Conservation (phyloP, 2,329 filamentous ascomycete genomes). For the Xylaria polymorpha region DNA sequence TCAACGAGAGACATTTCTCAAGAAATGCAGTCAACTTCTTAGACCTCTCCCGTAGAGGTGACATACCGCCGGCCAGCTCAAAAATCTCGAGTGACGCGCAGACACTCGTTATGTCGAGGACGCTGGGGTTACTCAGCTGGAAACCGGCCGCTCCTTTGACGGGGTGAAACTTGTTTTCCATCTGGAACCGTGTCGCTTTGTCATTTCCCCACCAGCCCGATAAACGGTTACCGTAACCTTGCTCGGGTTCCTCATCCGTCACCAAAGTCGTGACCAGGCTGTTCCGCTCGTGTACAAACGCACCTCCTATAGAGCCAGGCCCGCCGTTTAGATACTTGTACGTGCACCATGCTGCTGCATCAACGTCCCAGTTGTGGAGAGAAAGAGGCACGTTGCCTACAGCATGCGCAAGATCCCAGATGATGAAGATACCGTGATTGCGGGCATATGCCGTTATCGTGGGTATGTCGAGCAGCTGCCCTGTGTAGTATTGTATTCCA, state of each 20-base stretch:
- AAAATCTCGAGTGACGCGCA: slow-evolving; percentile 78
- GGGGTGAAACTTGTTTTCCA: slow-evolving; percentile 79
- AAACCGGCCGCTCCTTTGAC: slow-evolving; percentile 80
- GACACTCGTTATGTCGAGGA: slow-evolving; percentile 78
- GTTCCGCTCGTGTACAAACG: slow-evolving; percentile 78
- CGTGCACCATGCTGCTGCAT: slow-evolving; percentile 82
- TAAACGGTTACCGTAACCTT: slow-evolving; percentile 64
- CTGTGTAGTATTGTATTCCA: slow-evolving; percentile 84
- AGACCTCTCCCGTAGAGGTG: slow-evolving; percentile 72
- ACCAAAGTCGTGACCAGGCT: slow-evolving; percentile 55
- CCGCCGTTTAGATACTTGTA: slow-evolving; percentile 88
- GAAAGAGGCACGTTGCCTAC: slow-evolving; percentile 78
- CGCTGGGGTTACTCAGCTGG: slow-evolving; percentile 80
- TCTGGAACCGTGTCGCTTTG: slow-evolving; percentile 75
- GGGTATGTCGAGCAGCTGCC: slow-evolving; percentile 79
- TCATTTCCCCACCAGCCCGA: slow-evolving; percentile 87
- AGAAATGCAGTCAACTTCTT: slow-evolving; percentile 75
- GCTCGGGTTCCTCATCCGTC: slow-evolving; percentile 51
- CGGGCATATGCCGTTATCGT: slow-evolving; percentile 78
- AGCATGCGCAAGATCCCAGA: slow-evolving; percentile 85
- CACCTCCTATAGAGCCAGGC: slow-evolving; percentile 77
- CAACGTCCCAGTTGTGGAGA: slow-evolving; percentile 82
- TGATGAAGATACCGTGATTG: slow-evolving; percentile 72
- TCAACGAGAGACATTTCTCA: slow-evolving; percentile 65
- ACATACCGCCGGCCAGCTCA: slow-evolving; percentile 70